Conservation (phyloP, 2,329 filamentous ascomycete species). For the Mycosphaerella arachidis region DNA sequence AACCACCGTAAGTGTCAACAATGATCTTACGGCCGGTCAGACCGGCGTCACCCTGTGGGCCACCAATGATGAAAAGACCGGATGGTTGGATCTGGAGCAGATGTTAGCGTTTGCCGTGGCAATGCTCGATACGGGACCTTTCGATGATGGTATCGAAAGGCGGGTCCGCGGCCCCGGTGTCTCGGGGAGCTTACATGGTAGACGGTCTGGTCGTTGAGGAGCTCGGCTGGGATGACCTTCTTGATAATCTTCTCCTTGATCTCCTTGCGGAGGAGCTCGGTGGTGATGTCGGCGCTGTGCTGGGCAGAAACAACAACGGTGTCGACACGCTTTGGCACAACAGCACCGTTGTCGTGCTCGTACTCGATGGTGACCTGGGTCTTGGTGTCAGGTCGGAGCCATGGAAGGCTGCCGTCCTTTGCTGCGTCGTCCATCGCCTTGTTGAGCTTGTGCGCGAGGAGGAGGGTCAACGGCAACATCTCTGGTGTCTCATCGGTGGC, state of each 20-base stretch:
- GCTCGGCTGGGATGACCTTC: slow-evolving; percentile 85
- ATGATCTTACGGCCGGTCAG: slow-evolving; percentile 99
- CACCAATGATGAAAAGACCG: slow-evolving; percentile 97
- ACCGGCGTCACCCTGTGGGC: slow-evolving; percentile 97
- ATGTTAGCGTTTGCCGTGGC: slow-evolving; percentile 5
- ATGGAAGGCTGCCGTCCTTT: slow-evolving; percentile 79
- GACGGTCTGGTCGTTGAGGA: slow-evolving; percentile 86
- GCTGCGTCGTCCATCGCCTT: slow-evolving; percentile 87
- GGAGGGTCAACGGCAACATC: slow-evolving; percentile 87
- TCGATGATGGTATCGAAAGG: background rate
- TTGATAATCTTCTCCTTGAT: slow-evolving; percentile 97
- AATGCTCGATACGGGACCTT: background rate
- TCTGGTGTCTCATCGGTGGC: slow-evolving; percentile 98
- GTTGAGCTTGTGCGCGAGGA: slow-evolving; percentile 96
- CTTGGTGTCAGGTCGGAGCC: slow-evolving; percentile 98
- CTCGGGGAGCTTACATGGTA: slow-evolving; percentile 70
- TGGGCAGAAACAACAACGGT: slow-evolving; percentile 96
- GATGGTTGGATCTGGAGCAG: slow-evolving; percentile 79
- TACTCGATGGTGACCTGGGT: slow-evolving; percentile 99
- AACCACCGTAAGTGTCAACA: slow-evolving; percentile 98
- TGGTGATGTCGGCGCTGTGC: slow-evolving; percentile 82
- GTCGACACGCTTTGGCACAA: slow-evolving; percentile 87
- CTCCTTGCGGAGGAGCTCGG: slow-evolving; percentile 87
- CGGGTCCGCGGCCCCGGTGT: background rate
- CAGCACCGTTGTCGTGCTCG: slow-evolving; percentile 90